Evolutionary conservation across 331 rosid species (phyloP), one percentile per base, ranked within the genome.

Genomic region (Malus hybrid): DNA sequence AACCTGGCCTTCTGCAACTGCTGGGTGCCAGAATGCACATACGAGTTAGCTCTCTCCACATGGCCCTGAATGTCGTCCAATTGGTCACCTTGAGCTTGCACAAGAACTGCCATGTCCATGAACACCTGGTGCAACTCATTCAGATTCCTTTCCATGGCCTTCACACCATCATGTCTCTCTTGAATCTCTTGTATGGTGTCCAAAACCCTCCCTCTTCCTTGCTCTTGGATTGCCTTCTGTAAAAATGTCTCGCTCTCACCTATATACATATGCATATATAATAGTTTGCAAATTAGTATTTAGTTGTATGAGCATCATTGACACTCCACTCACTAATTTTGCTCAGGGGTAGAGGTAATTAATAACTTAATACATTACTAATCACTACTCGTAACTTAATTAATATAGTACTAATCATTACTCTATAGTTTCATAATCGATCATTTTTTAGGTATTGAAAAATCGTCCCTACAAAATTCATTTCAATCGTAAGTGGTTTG

Each of bases 161-260:
- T 89, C 71, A 89, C 93, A 0, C 91, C 90, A 78, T 89, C 96
- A 34, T 91, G 96, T 73, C 98, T 87, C 84, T 93, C 98, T 74
- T 93, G 98, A 78, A 93, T 93, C 72, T 93, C 98, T 13, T 84
- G 85, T 60, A 93, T 91, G 7, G 93, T 91, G 83, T 93, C 98
- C 82, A 93, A 53, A 22, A 93, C 74, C 33, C 79, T 83, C 2
- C 91, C 93, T 73, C 92, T 83, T 3, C 97, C 98, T 83, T 93
- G 97, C 32, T 93, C 92, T 72, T 88, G 83, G 20, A 93, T 93
- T 7, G 97, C 98, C 75, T 88, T 93, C 70, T 87, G 97, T 63
- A 93, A 58, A 70, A 93, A 93, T 22, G 85, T 91, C 78, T 93
- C 98, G 66, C 98, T 93, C 50, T 93, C 98, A 15, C 98, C 98